Percentiles rank a stretch among this genome's conserved stretches.
phyloP scores from a whole-genome alignment of 495 filamentous ascomycete species.

The Podospora bellae-mahoneyi region DNA sequence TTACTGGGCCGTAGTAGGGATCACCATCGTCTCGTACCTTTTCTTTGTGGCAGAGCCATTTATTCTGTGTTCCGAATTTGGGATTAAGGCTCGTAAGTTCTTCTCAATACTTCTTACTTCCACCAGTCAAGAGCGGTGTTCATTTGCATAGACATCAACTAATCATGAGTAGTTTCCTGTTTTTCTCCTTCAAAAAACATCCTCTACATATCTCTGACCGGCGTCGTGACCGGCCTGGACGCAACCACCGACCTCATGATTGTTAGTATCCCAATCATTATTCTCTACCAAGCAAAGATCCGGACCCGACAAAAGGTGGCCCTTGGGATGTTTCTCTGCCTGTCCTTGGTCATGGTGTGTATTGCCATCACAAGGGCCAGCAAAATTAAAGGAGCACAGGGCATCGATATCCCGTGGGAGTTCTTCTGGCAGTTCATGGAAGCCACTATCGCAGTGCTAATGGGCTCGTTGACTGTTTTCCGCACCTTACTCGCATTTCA shows the following conservation, averaged over 20 bases:
- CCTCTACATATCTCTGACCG: slow-evolving; percentile 6
- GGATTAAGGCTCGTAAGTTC: slow-evolving; percentile 14
- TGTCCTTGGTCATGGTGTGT: slow-evolving; percentile 22
- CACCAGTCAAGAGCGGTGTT: not conserved
- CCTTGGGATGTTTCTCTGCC: slow-evolving; percentile 18
- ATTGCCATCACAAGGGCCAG: slow-evolving; percentile 15
- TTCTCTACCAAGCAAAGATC: slow-evolving; percentile 15
- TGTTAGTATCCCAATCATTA: slow-evolving; percentile 22
- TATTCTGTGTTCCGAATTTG: slow-evolving; percentile 22
- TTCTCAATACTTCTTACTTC: not conserved
- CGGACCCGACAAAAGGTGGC: slow-evolving; percentile 20
- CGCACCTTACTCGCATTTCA: slow-evolving; percentile 18
- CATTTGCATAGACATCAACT: not conserved
- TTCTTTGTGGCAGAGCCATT: slow-evolving; percentile 20
- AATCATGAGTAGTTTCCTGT: slow-evolving; percentile 11
- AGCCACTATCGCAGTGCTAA: slow-evolving; percentile 19
- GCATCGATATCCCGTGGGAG: slow-evolving; percentile 20
- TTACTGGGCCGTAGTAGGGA: slow-evolving; percentile 19
- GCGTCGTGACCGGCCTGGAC: slow-evolving; percentile 19
- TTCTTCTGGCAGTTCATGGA: slow-evolving; percentile 25
- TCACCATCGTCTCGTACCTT: slow-evolving; percentile 19
- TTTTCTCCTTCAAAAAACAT: slow-evolving; percentile 12
- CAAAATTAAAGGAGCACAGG: slow-evolving; percentile 14
- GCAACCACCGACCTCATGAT: slow-evolving; percentile 22
- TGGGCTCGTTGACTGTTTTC: slow-evolving; percentile 23